These are phyloP conservation scores for Heritiera fomes DNA, from an alignment of 345 rosid species.

Conservation along the genomic window DNA sequence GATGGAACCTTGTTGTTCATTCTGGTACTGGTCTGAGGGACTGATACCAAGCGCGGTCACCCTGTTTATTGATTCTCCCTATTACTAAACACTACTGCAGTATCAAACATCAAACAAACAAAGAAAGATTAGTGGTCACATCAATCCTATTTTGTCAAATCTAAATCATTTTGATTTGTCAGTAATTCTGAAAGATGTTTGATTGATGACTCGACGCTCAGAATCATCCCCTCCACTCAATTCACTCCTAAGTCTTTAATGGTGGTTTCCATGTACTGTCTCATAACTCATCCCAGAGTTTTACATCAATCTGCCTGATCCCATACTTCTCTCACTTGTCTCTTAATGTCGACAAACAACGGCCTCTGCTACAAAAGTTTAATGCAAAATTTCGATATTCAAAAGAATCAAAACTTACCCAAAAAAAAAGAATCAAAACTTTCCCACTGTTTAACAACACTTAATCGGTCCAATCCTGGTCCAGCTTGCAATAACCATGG, in stretches of 20 bases:
- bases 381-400: too few species aligned
- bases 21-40: background rate
- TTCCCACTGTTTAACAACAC: too few species aligned
- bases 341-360: background rate
- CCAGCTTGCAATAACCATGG: background rate
- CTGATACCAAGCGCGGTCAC: background rate
- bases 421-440: too few species aligned
- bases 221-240: background rate
- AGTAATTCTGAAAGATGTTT: background rate
- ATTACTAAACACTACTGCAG: background rate
- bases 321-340: background rate
- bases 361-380: too few species aligned
- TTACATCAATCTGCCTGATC: background rate
- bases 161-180: background rate
- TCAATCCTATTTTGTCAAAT: background rate
- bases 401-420: too few species aligned
- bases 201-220: background rate
- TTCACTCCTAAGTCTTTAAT: background rate
- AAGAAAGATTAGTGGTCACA: background rate
- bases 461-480: too few species aligned
- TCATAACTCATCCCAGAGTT: background rate
- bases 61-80: background rate
- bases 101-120: background rate
- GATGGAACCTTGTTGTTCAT: background rate
- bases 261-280: background rate